Conservation (phyloP, 1,284 basidiomycete species). For the Ustilago trichophora region DNA sequence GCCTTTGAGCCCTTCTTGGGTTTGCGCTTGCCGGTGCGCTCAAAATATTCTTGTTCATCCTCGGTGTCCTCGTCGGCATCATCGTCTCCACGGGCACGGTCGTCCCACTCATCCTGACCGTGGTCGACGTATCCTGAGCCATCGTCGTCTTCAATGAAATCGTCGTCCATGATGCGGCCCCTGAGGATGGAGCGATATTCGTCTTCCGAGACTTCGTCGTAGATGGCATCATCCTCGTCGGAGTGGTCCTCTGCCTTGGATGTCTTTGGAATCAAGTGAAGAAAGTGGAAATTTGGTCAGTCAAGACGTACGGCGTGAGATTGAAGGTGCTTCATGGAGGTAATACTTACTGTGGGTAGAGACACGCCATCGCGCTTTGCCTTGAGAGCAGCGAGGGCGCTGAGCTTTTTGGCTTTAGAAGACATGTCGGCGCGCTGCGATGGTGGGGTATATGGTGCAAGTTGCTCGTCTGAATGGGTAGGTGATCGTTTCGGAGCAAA, state of each 20-base stretch:
- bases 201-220: conserved; percentile 91
- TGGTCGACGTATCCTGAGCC: conserved; percentile 92
- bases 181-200: conserved; percentile 88
- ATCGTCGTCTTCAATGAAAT: conserved; percentile 92
- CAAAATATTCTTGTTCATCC: conserved; percentile 62
- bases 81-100: conserved; percentile 21
- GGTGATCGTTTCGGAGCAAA: too few species aligned
- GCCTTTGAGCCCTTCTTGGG: conserved; percentile 56
- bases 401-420: conserved; percentile 53
- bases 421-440: conserved; percentile 24
- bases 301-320: neutral
- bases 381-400: conserved; percentile 62
- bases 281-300: neutral
- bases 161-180: conserved; percentile 84
- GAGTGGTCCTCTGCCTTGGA: conserved; percentile 22
- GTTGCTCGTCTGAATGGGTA: neutral
- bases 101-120: conserved; percentile 89
- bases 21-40: conserved; percentile 61
- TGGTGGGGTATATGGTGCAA: neutral
- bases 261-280: conserved; percentile 1
- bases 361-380: conserved; percentile 55
- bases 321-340: too few species aligned
- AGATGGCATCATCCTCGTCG: conserved; percentile 71
- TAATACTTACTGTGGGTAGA: conserved; percentile 24
- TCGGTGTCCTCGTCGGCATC: conserved; percentile 69